Evolutionary conservation across 2,329 filamentous ascomycete species (phyloP).

Genomic region (Aspergillus luchuensis): DNA sequence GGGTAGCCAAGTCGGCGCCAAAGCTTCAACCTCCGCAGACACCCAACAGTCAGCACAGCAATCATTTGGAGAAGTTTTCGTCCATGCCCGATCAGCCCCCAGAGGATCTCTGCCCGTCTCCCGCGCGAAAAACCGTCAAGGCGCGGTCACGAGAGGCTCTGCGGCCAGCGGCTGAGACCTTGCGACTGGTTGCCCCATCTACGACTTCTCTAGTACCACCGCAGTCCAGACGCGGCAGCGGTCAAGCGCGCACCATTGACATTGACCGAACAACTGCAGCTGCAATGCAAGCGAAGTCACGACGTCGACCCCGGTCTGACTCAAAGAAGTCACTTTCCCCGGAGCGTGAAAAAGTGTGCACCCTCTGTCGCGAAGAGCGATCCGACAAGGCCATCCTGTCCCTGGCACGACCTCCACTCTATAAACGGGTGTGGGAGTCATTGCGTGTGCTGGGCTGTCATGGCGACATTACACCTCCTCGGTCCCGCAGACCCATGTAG

Average conservation of each 20-base stretch:
- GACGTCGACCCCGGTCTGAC: constrained; percentile 35
- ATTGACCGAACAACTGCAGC: constrained; percentile 40
- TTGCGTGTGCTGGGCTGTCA: constrained; percentile 31
- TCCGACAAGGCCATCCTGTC: constrained; percentile 26
- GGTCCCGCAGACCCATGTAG: constrained; percentile 23
- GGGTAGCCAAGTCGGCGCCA: constrained; percentile 41
- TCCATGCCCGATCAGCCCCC: constrained; percentile 30
- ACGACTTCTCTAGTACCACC: constrained; percentile 35
- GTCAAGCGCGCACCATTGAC: constrained; percentile 27
- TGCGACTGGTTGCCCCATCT: constrained; percentile 41
- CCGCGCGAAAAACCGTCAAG: constrained; percentile 20
- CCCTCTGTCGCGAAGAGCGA: constrained; percentile 36
- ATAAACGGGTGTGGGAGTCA: constrained; percentile 30
- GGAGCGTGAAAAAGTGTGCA: constrained; percentile 33
- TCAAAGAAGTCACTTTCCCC: constrained; percentile 25
- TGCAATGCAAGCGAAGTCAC: constrained; percentile 38
- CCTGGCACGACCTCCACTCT: constrained; percentile 23
- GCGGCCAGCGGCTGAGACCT: constrained; percentile 31
- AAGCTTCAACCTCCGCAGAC: constrained; percentile 31
- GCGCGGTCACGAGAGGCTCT: constrained; percentile 30
- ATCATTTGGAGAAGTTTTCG: constrained; percentile 32
- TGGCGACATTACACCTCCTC: constrained; percentile 21
- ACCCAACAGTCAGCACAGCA: constrained; percentile 18
- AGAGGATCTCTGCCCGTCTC: constrained; percentile 21
- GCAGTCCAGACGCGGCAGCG: constrained; percentile 29